phyloP scores from a whole-genome alignment of 2,329 filamentous ascomycete genomes.

The Penicillium sp. region DNA sequence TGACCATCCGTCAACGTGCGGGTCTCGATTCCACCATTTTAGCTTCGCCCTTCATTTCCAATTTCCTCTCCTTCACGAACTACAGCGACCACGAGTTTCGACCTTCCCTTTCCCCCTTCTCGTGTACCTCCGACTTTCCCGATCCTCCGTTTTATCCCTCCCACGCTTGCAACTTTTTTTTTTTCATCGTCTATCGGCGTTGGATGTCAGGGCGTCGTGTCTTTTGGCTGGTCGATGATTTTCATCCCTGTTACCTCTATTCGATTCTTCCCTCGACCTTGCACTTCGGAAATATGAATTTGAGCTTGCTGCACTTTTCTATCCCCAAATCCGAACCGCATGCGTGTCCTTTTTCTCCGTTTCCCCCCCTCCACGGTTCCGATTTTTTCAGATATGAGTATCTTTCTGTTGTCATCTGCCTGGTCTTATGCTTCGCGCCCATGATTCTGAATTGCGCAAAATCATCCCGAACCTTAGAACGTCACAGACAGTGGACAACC shows the following conservation, averaged over 20 bases:
- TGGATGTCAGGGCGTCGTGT: conserved; percentile 41
- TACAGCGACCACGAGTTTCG: conserved; percentile 15
- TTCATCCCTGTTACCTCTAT: conserved; percentile 25
- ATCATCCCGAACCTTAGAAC: conserved; percentile 13
- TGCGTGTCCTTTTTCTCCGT: background rate
- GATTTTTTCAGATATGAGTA: conserved; percentile 8
- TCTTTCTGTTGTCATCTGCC: conserved; percentile 10
- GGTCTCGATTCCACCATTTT: conserved; percentile 5
- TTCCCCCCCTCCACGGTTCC: background rate
- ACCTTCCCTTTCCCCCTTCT: conserved; percentile 12
- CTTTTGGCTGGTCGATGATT: conserved; percentile 33
- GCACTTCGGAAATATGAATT: conserved; percentile 14
- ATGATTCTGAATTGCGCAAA: conserved; percentile 4
- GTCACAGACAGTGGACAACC: conserved; percentile 13
- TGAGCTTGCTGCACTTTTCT: conserved; percentile 17
- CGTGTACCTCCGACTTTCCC: background rate
- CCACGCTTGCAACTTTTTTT: conserved; percentile 24
- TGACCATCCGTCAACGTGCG: conserved; percentile 9
- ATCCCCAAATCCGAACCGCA: conserved; percentile 1
- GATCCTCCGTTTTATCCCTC: conserved; percentile 10
- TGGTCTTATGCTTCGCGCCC: conserved; percentile 5
- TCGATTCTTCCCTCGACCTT: conserved; percentile 29
- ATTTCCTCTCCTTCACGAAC: conserved; percentile 17
- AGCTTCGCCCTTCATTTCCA: conserved; percentile 1
- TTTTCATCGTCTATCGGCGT: conserved; percentile 38